These are phyloP conservation scores for Chrysoporthe puriensis DNA, from an alignment of 2,329 filamentous ascomycete genomes.

Conservation along the genomic window DNA sequence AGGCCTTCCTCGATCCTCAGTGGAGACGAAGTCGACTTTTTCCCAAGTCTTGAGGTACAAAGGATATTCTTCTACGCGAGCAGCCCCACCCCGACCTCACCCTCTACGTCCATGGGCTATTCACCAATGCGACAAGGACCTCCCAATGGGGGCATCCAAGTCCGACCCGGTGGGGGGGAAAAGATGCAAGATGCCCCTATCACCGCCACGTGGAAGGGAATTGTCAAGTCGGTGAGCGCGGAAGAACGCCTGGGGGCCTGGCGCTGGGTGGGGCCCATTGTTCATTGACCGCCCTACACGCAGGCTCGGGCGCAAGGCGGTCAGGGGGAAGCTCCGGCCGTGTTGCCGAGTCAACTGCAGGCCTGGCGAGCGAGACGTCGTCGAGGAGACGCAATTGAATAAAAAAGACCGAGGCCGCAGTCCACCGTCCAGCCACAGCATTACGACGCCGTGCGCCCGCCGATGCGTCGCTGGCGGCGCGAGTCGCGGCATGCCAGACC, in stretches of 20 bases:
- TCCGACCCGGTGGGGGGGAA: neutral
- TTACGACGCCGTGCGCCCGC: slow-evolving; percentile 18
- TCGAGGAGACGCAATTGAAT: neutral
- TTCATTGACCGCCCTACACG: slow-evolving; percentile 28
- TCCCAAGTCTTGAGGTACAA: slow-evolving; percentile 17
- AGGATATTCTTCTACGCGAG: slow-evolving; percentile 17
- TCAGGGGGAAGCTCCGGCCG: slow-evolving; percentile 15
- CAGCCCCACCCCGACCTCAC: neutral
- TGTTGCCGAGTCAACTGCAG: slow-evolving; percentile 22
- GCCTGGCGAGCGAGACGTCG: slow-evolving; percentile 11
- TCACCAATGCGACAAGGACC: slow-evolving; percentile 13
- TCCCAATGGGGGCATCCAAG: slow-evolving; percentile 7
- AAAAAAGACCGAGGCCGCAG: slow-evolving; percentile 14
- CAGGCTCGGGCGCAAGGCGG: slow-evolving; percentile 16
- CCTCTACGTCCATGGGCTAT: slow-evolving; percentile 7
- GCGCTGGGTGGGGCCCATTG: slow-evolving; percentile 20
- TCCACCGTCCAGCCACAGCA: slow-evolving; percentile 25
- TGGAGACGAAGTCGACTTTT: neutral
- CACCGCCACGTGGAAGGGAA: slow-evolving; percentile 26
- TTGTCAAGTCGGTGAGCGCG: slow-evolving; percentile 28
- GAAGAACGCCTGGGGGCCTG: slow-evolving; percentile 22
- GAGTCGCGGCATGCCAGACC: slow-evolving; percentile 14
- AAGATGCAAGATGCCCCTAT: slow-evolving; percentile 8
- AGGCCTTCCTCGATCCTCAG: slow-evolving; percentile 1
- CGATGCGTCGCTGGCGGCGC: slow-evolving; percentile 7